Conservation (phyloP, 208 protist genomes). For the Acanthamoeba culbertsoni region DNA sequence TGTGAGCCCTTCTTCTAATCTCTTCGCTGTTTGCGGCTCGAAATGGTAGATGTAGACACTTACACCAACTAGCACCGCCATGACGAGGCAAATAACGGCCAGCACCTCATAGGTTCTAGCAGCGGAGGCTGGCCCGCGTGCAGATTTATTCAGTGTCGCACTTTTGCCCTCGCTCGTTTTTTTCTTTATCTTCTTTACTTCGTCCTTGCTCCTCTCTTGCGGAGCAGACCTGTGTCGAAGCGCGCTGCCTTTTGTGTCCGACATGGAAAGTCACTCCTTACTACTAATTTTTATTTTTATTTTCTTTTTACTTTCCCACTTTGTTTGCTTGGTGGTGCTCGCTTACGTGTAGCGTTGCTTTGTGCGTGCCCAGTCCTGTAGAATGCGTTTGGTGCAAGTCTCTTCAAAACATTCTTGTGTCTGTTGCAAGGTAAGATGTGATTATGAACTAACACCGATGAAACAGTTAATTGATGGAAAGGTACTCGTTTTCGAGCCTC, state of each 20-base stretch:
- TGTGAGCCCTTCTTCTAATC: not conserved
- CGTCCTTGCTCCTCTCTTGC: not conserved
- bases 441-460: not conserved
- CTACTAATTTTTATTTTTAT: no score
- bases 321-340: not conserved
- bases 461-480: not conserved
- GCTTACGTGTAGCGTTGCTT: not conserved
- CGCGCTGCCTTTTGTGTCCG: not conserved
- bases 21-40: not conserved
- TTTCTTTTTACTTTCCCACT: not conserved
- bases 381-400: not conserved
- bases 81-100: not conserved
- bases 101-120: not conserved
- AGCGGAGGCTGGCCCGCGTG: not conserved
- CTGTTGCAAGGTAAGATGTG: not conserved
- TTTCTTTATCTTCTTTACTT: not conserved
- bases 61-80: not conserved
- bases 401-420: not conserved
- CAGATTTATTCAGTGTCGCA: no score
- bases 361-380: not conserved
- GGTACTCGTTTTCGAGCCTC: constrained; percentile 15
- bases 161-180: no score
- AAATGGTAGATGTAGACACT: not conserved
- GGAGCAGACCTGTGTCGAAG: not conserved
- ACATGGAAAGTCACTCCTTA: no score